Evolutionary conservation across 2,329 filamentous ascomycete genomes (phyloP).

Genomic region (Aspergillus pseudoglaucus): DNA sequence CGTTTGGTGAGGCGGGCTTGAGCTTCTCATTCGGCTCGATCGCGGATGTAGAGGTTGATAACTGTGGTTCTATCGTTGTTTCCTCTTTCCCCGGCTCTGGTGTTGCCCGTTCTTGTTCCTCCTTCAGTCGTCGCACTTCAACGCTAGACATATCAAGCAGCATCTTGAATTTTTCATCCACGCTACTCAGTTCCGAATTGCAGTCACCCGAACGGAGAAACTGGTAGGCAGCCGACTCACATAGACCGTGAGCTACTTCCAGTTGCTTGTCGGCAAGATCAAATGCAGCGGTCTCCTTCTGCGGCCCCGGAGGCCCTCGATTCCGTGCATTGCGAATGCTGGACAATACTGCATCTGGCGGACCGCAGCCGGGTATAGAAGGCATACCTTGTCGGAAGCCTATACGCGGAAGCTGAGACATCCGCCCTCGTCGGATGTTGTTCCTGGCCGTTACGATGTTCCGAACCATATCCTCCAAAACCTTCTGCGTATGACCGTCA

Average conservation of each 20-base stretch:
- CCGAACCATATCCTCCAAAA: conserved; percentile 76
- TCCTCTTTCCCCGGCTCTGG: conserved; percentile 16
- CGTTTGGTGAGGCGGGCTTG: conserved; percentile 13
- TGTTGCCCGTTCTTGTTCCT: conserved; percentile 39
- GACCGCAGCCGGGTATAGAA: background rate
- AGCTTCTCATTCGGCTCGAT: conserved; percentile 8
- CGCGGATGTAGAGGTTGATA: background rate
- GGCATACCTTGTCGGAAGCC: conserved; percentile 15
- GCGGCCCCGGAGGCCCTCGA: conserved; percentile 8
- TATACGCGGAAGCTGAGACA: conserved; percentile 33
- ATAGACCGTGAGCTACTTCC: conserved; percentile 72
- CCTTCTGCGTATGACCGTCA: conserved; percentile 75
- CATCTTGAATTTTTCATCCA: conserved; percentile 58
- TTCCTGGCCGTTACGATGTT: conserved; percentile 75
- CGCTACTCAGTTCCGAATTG: conserved; percentile 64
- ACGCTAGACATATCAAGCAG: conserved; percentile 56
- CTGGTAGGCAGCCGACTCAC: conserved; percentile 81
- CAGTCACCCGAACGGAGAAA: conserved; percentile 85
- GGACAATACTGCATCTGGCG: conserved; percentile 9
- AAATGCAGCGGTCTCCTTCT: conserved; percentile 52
- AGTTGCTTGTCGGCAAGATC: conserved; percentile 71
- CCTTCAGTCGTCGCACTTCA: conserved; percentile 52
- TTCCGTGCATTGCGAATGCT: conserved; percentile 23
- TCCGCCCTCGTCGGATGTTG: conserved; percentile 77
- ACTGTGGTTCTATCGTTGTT: conserved; percentile 1